Percentiles rank a stretch among this genome's conserved stretches.
phyloP scores from a whole-genome alignment of 805 yeast genomes.

The Brettanomyces naardenensis region DNA sequence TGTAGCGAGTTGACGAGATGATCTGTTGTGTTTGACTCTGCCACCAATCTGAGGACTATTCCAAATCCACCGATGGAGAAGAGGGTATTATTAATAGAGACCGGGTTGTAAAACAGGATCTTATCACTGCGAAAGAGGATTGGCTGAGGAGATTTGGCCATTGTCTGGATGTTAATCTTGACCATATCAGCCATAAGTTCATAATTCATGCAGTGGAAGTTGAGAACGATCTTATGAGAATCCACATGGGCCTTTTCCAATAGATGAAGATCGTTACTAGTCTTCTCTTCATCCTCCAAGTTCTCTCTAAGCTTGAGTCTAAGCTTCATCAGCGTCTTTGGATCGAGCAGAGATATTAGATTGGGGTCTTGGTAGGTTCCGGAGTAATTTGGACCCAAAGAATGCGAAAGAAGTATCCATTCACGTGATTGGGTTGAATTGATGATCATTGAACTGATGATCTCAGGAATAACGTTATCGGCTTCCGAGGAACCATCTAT shows the following conservation, averaged over 20 bases:
- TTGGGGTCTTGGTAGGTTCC: constrained; percentile 33
- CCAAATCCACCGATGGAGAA: constrained; percentile 47
- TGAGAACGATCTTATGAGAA: background rate
- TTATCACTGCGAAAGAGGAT: background rate
- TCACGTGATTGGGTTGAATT: constrained; percentile 31
- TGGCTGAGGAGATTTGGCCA: background rate
- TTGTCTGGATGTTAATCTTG: constrained; percentile 5
- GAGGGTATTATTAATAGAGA: constrained; percentile 13
- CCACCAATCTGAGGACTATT: constrained; percentile 37
- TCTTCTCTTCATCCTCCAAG: background rate
- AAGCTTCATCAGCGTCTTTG: constrained; percentile 9
- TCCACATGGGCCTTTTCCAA: background rate
- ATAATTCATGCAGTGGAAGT: constrained; percentile 2
- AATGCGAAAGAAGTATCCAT: constrained; percentile 44
- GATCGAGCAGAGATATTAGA: constrained; percentile 33
- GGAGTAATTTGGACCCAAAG: constrained; percentile 43
- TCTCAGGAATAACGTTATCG: constrained; percentile 17
- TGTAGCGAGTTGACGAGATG: constrained; percentile 29
- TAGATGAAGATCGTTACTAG: background rate
- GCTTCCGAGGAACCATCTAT: constrained; percentile 19
- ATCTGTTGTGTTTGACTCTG: constrained; percentile 29
- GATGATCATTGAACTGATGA: constrained; percentile 31
- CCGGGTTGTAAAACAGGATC: constrained; percentile 12
- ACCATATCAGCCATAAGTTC: background rate
- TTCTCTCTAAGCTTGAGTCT: background rate